Base-by-base conservation (phyloP, 768 basidiomycete species). In the Auriscalpium vulgare region DNA sequence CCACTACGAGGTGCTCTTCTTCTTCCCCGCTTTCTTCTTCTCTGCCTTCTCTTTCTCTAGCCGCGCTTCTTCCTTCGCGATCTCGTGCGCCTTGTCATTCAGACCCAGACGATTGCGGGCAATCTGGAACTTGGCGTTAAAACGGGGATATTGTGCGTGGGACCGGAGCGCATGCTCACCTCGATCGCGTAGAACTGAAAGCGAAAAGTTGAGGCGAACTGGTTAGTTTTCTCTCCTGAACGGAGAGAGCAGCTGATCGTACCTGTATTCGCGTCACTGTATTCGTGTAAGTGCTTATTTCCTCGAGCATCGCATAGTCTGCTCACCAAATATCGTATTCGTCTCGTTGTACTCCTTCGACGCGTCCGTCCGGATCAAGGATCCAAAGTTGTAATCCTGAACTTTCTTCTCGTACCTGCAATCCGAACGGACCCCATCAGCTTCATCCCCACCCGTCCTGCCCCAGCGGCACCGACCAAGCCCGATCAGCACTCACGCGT, bases 361-460 rank as follows among this genome's bases (percentile, higher is more conserved):
- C 38, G 87, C 79, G 65, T 97, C 82, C 48, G 81, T 85, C 51
- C 97, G 82, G 60, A 99, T 87, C 62, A 99, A 75, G 2, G 91
- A 97, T 17, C 97, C 97, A 72, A 97, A 97, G 78, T 98, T 98
- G 73, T 88, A 91, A 62, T 97, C 93, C 65, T 88, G 87, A 53
- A 98, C 76, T 66, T 87, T 89, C 56, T 88, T 85, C 73, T 95
- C 88, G 73, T 95, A 97, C 56, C 91, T 91, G 60, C 51, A 7
- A 43, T 58, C 37, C 37, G 29, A 47, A 10, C 49, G 44, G 29
- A 29, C 5, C 23, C 29, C 29, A 29, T 29, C 29, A 29, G 29
- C 29, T 5, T 4, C 29, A 29, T 5, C 0, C 23, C 29, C 29
- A 29, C 29, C 1, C 29, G 29, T 29, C 29, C 29, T 29, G 29